A percentile compares a stretch with the other conserved stretches of the same genome.
phyloP scores from a whole-genome alignment of 306 rosid genomes.

The Crotalaria pallida region DNA sequence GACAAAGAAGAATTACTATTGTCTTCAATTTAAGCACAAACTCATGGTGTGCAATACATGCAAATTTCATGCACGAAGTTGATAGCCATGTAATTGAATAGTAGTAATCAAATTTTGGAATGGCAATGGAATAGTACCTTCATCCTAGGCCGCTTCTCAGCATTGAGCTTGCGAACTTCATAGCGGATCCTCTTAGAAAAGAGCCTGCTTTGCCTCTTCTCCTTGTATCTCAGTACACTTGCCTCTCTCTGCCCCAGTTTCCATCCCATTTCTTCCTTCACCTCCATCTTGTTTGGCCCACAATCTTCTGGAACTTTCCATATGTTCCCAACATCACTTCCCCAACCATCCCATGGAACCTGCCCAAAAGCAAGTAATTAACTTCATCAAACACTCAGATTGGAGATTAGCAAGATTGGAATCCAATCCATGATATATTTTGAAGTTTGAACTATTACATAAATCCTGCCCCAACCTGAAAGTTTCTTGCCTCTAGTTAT shows the following conservation, averaged over 20 bases:
- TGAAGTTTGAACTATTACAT: background rate
- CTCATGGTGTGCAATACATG: background rate
- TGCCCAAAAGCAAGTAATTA: constrained; percentile 7
- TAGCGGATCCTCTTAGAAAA: constrained; percentile 75
- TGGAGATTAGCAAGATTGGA: background rate
- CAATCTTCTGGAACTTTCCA: constrained; percentile 57
- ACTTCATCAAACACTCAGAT: background rate
- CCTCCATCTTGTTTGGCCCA: constrained; percentile 3
- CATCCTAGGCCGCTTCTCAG: constrained; percentile 88
- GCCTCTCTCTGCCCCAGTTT: constrained; percentile 66
- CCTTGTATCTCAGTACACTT: constrained; percentile 83
- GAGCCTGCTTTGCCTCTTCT: constrained; percentile 76
- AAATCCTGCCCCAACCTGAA: background rate
- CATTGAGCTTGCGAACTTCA: constrained; percentile 86
- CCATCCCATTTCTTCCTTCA: constrained; percentile 35
- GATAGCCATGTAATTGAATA: background rate
- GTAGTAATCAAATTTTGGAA: background rate
- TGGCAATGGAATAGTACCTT: constrained; percentile 46
- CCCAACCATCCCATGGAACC: constrained; percentile 42
- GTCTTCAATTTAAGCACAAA: background rate
- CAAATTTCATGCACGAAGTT: background rate
- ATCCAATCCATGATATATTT: background rate
- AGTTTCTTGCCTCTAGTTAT: background rate
- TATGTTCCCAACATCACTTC: constrained; percentile 37
- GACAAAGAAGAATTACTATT: background rate